Conservation (phyloP, 106 monocot genomes). For the Apostasia ramifera region DNA sequence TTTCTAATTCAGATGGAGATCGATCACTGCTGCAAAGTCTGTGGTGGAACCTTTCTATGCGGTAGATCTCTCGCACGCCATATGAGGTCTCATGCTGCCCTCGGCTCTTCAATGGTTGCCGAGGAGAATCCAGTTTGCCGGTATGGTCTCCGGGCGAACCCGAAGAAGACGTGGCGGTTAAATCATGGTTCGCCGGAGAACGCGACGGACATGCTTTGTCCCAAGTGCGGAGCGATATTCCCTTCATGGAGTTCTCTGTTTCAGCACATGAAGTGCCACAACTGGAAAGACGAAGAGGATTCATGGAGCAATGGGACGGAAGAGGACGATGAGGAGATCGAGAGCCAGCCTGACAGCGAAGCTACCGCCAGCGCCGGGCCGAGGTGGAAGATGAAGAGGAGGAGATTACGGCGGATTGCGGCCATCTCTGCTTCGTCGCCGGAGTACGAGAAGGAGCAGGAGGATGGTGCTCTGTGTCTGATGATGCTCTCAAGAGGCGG, state of each 20-base stretch:
- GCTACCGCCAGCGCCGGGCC: not conserved
- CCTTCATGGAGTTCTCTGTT: constrained; percentile 19
- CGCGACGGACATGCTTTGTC: not conserved
- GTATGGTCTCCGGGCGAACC: not conserved
- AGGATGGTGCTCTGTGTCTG: constrained; percentile 13
- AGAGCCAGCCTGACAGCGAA: too few species aligned
- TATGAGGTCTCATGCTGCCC: constrained; percentile 36
- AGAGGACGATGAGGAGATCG: not conserved
- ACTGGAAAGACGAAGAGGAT: not conserved
- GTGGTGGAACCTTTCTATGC: constrained; percentile 26
- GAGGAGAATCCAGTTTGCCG: not conserved
- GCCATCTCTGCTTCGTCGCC: not conserved
- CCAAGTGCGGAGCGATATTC: constrained; percentile 13
- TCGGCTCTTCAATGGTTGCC: not conserved
- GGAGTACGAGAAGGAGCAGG: constrained; percentile 1
- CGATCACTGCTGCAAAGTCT: constrained; percentile 31
- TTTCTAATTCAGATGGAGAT: not conserved
- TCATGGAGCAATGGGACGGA: constrained; percentile 4
- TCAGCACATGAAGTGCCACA: constrained; percentile 32
- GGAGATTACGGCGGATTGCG: not conserved
- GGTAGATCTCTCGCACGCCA: constrained; percentile 43
- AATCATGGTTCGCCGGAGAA: not conserved
- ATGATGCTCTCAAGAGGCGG: constrained; percentile 28
- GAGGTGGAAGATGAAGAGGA: not conserved
- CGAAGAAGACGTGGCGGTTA: not conserved